Evolutionary conservation across 441 rosid species (phyloP), one percentile per base, ranked within the genome.

Genomic region (Pelargonium australe): DNA sequence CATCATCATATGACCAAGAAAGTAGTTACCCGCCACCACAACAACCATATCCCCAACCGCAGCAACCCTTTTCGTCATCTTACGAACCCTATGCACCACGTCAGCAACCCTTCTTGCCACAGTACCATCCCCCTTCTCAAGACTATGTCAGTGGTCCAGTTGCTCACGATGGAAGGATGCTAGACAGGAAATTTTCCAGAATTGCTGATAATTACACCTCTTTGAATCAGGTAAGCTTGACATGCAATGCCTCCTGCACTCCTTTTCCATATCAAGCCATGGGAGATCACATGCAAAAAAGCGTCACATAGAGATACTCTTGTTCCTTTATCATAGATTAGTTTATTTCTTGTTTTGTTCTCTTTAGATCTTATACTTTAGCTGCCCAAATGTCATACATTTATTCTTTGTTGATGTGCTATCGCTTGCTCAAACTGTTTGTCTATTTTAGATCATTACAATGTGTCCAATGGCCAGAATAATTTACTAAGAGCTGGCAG

Each of bases 131-230:
- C 2, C 76, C 87, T 71, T 44, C 79, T 57, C 92, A 79, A 47
- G 78, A 70, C 62, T 58, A 69, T 69, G 80, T 69, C 3, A 53
- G 61, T 13, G 65, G 69, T 34, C 40, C 10, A 4, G 62, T 40
- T 4, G 49, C 61, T 16, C 66, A 58, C 64, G 78, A 79, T 68
- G 80, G 70, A 69, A 88, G 79, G 83, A 84, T 53, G 71, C 80
- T 88, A 70, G 96, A 95, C 4, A 78, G 90, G 63, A 90, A 78
- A 83, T 91, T 78, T 70, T 95, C 97, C 0, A 85, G 80, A 71
- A 88, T 94, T 77, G 85, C 96, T 2, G 99, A 94, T 75, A 68
- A 87, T 71, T 95, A 83, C 85, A 84, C 77, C 66, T 87, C 99
- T 58, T 83, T 95, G 70, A 91, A 87, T 2, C 88, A 95, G 95